Evolutionary conservation across 345 rosid species (phyloP).

Genomic region (Citropsis articulata): DNA sequence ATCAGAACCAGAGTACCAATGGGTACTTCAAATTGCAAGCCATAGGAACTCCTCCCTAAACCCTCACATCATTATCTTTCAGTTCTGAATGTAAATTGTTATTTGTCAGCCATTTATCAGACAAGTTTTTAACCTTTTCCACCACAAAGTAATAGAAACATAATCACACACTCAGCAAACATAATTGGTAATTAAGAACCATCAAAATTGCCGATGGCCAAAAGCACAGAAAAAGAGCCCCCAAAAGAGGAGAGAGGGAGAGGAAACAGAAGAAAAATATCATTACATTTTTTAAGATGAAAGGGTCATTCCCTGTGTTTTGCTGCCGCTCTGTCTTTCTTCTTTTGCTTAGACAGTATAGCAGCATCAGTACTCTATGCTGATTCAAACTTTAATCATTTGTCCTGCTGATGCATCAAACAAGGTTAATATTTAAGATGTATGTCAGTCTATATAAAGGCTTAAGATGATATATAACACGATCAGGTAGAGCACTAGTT

Average conservation of each 20-base stretch:
- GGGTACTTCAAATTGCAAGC: background rate
- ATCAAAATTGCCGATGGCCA: background rate
- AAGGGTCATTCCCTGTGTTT: slow-evolving; percentile 76
- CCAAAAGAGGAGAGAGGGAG: background rate
- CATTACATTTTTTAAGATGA: slow-evolving; percentile 77
- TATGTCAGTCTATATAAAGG: background rate
- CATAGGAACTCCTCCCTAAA: background rate
- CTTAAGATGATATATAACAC: background rate
- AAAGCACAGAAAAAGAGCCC: background rate
- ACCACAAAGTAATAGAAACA: background rate
- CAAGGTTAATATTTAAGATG: slow-evolving; percentile 13
- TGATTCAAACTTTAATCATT: slow-evolving; percentile 43
- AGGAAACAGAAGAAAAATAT: background rate
- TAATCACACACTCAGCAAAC: background rate
- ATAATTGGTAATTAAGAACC: background rate
- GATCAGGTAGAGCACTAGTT: background rate
- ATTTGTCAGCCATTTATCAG: background rate
- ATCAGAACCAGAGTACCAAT: background rate
- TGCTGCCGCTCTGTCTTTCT: slow-evolving; percentile 80
- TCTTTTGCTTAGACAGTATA: slow-evolving; percentile 71
- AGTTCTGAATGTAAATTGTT: background rate
- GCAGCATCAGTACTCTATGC: slow-evolving; percentile 51
- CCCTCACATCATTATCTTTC: background rate
- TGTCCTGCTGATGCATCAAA: slow-evolving; percentile 45
- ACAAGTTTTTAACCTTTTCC: background rate